Evolutionary conservation across 192 early-diverging fungal species (phyloP).

Genomic region (Linnemannia exigua): DNA sequence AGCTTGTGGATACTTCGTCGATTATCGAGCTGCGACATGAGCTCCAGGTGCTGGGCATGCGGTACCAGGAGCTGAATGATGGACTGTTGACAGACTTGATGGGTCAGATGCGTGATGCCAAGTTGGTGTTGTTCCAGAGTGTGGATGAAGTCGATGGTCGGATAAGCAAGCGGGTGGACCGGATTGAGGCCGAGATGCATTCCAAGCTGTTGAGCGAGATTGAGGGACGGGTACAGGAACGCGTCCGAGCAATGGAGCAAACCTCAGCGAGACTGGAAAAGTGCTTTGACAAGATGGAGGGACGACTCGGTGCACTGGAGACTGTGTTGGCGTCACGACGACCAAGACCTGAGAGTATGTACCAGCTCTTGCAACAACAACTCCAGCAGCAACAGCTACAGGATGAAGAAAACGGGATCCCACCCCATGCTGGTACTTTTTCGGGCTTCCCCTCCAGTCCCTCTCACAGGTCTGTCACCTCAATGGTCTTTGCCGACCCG

Average conservation of each 20-base stretch:
- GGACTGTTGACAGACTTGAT: constrained; percentile 51
- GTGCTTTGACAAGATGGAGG: constrained; percentile 56
- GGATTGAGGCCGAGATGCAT: constrained; percentile 58
- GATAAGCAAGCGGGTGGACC: constrained; percentile 49
- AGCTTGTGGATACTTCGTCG: constrained; percentile 25
- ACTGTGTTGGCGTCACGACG: constrained; percentile 44
- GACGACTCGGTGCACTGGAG: constrained; percentile 43
- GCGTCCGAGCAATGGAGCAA: constrained; percentile 52
- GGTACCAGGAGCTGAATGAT: constrained; percentile 54
- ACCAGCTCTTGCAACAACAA: constrained; percentile 50
- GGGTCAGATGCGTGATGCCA: constrained; percentile 56
- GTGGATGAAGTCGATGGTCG: constrained; percentile 55
- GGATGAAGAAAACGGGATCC: constrained; percentile 5
- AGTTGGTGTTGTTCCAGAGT: constrained; percentile 52
- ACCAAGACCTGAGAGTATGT: constrained; percentile 58
- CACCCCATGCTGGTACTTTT: constrained; percentile 40
- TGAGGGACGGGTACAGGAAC: constrained; percentile 50
- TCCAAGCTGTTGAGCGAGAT: constrained; percentile 52
- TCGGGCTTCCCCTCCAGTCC: constrained; percentile 37
- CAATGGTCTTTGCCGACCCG: constrained; percentile 21
- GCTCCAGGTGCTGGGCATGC: constrained; percentile 38
- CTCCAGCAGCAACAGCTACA: constrained; percentile 44
- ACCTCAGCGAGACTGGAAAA: constrained; percentile 44
- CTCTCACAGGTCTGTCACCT: constrained; percentile 32
- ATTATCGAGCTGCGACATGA: constrained; percentile 49